Evolutionary conservation across 2,329 filamentous ascomycete genomes (phyloP), one percentile per base, ranked within the genome.

Genomic region (Pezicula radicicola): DNA sequence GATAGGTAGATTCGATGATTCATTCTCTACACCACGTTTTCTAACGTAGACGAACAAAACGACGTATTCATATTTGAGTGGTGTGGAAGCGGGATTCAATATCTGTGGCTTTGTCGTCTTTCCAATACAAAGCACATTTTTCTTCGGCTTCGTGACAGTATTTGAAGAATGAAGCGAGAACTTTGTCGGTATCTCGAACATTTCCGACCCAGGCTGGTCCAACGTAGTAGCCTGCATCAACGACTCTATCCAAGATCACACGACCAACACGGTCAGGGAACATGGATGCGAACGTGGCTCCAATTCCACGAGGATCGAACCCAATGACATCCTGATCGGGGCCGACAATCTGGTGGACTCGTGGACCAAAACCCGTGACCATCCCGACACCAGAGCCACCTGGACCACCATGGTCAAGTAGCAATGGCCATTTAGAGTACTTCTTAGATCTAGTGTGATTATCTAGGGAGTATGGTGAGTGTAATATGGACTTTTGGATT

Each of bases 291-390:
- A 76, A 75, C 1, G 70, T 74, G 21, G 71, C 69, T 4, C 77
- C 77, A 21, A 81, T 70, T 66, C 75, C 75, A 16, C 76, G 69
- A 1, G 76, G 76, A 56, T 78, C 76, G 48, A 78, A 78, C 2
- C 74, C 72, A 45, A 79, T 68, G 18, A 78, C 60, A 53, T 77
- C 72, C 55, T 70, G 68, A 39, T 74, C 68, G 1, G 53, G 47
- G 35, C 74, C 74, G 15, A 75, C 60, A 18, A 72, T 56, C 1
- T 55, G 47, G 36, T 74, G 74, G 2, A 77, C 50, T 5, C 48
- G 37, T 2, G 35, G 16, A 16, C 67, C 74, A 7, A 52, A 28
- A 8, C 6, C 15, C 0, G 69, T 50, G 4, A 62, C 60, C 16
- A 73, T 60, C 0, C 44, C 1, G 0, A 68, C 67, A 4, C 75